Evolutionary conservation across 768 basidiomycete genomes (phyloP).

Genomic region (Lentinula aciculospora): DNA sequence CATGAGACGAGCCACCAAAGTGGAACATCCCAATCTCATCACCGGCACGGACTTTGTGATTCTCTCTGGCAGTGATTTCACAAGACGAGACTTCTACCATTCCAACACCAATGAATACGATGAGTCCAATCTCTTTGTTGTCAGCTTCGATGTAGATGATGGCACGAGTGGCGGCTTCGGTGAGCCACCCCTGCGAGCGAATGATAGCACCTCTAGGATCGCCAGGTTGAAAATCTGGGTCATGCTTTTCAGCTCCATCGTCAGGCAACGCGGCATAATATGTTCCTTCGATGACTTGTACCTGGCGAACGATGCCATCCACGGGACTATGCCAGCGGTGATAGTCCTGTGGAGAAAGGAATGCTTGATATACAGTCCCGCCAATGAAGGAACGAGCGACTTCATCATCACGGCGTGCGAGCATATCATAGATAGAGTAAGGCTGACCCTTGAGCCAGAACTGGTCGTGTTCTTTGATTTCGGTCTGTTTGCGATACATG

Average conservation of each 20-base stretch:
- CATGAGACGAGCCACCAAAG: slow-evolving; percentile 41
- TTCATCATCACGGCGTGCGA: slow-evolving; percentile 23
- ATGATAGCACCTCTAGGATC: slow-evolving; percentile 9
- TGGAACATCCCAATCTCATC: slow-evolving; percentile 47
- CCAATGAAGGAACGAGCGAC: slow-evolving; percentile 32
- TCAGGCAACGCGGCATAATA: slow-evolving; percentile 30
- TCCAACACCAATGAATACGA: slow-evolving; percentile 36
- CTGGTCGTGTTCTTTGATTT: slow-evolving; percentile 29
- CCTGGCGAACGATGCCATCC: slow-evolving; percentile 24
- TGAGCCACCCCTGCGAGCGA: slow-evolving; percentile 18
- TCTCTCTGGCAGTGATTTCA: slow-evolving; percentile 33
- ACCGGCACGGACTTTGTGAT: slow-evolving; percentile 35
- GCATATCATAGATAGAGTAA: slow-evolving; percentile 44
- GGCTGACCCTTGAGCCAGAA: slow-evolving; percentile 49
- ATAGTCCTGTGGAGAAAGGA: slow-evolving; percentile 39
- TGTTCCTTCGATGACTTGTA: slow-evolving; percentile 32
- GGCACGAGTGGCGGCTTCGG: slow-evolving; percentile 31
- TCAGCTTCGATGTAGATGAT: slow-evolving; percentile 26
- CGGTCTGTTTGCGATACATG: slow-evolving; percentile 24
- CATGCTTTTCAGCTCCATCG: slow-evolving; percentile 6
- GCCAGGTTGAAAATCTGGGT: background rate
- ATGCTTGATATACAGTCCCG: slow-evolving; percentile 39
- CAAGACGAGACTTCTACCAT: slow-evolving; percentile 49
- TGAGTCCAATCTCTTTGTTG: slow-evolving; percentile 32
- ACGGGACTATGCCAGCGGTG: slow-evolving; percentile 51